Evolutionary conservation across 176 grass and related monocot species (phyloP), one percentile per base, ranked within the genome.

Genomic region (Metroxylon sagu): DNA sequence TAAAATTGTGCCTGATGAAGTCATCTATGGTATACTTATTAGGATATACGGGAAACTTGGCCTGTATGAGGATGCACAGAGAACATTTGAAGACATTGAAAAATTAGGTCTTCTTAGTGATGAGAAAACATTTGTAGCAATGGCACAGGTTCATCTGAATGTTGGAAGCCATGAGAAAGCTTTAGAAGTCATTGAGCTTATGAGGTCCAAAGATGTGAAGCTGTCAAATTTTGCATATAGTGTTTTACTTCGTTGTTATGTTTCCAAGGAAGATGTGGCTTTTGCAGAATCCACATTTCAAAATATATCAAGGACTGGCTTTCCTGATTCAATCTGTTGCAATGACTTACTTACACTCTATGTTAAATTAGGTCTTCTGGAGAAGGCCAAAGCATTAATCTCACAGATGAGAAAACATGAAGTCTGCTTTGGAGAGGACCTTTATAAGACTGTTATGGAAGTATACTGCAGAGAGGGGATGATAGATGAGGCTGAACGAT

Each of bases 21-120:
- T 90, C 50, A 88, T 96, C 30, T 96, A 90, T 30, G 92, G 92
- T 29, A 97, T 97, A 56, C 82, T 97, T 48, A 53, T 97, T 25
- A 85, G 92, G 72, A 85, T 91, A 66, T 91, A 88, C 16, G 92
- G 87, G 6, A 97, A 88, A 77, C 79, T 88, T 25, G 86, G 83
- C 48, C 71, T 91, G 35, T 85, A 88, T 14, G 78, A 97, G 16
- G 83, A 97, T 29, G 83, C 92, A 0, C 50, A 77, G 23, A 80
- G 18, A 57, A 91, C 61, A 5, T 97, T 97, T 25, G 43, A 85
- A 19, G 81, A 97, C 19, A 90, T 85, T 25, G 83, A 83, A 61
- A 83, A 66, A 57, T 72, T 48, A 0, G 75, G 73, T 67, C 53
- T 90, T 69, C 31, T 87, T 23, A 91, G 61, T 26, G 79, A 77